Base-by-base conservation (phyloP, 2,329 filamentous ascomycete genomes). In the Aspergillus sp. region DNA sequence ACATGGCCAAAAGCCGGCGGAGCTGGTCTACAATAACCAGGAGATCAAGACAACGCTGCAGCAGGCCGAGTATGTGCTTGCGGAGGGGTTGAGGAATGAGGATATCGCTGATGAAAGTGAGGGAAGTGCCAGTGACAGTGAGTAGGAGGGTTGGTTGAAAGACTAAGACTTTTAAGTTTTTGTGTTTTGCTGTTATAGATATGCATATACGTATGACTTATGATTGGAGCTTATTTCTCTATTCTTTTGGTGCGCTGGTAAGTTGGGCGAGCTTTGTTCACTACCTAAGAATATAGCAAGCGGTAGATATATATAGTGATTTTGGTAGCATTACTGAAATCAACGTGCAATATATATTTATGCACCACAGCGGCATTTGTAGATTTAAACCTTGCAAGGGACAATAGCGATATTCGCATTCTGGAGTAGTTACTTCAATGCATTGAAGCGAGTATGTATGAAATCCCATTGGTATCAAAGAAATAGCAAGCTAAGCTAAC, bases 1-100 rank as follows among this genome's bases (percentile, higher is more conserved):
- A 63, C 74, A 77, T 53, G 74, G 75, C 27, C 75, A 78, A 53
- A 81, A 79, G 57, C 76, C 79, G 1, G 68, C 70, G 1, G 76
- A 80, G 44, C 65, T 81, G 33, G 76, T 78, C 48, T 78, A 74
- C 54, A 70, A 77, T 48, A 76, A 78, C 31, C 68, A 68, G 33
- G 75, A 76, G 31, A 72, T 80, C 35, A 77, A 74, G 65, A 61
- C 68, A 35, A 68, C 68, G 6, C 70, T 81, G 12, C 73, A 75
- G 62, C 74, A 79, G 65, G 73, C 76, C 4, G 79, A 81, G 65
- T 81, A 79, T 64, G 73, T 79, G 15, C 64, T 80, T 41, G 75
- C 75, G 25, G 79, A 79, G 61, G 79, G 77, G 4, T 68, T 80
- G 37, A 72, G 72, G 55, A 46, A 56, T 49, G 68, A 70, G 21